Evolutionary conservation across 2,329 filamentous ascomycete genomes (phyloP).

Genomic region (Fusarium sp.): DNA sequence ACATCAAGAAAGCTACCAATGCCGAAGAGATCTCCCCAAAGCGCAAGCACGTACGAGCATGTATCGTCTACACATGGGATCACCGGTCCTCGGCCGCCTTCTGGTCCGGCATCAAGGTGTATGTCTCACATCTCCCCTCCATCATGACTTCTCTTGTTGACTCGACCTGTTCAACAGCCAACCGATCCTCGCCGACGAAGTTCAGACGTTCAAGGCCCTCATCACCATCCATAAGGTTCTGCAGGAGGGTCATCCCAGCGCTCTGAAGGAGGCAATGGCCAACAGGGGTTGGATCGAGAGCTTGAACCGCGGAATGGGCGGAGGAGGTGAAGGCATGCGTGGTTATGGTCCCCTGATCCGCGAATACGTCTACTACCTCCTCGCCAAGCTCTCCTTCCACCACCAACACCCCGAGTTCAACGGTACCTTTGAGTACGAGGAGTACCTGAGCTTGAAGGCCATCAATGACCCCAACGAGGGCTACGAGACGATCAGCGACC

Average conservation of each 20-base stretch:
- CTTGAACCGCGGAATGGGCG: slow-evolving; percentile 83
- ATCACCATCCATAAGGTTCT: slow-evolving; percentile 98
- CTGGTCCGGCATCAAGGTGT: slow-evolving; percentile 99
- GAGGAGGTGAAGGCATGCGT: slow-evolving; percentile 86
- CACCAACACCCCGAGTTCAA: slow-evolving; percentile 98
- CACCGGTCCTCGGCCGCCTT: slow-evolving; percentile 96
- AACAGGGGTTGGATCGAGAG: slow-evolving; percentile 94
- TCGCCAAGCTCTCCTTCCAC: slow-evolving; percentile 96
- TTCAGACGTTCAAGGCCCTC: slow-evolving; percentile 98
- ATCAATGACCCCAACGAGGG: slow-evolving; percentile 99
- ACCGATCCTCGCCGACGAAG: slow-evolving; percentile 97
- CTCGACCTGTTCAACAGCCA: slow-evolving; percentile 68
- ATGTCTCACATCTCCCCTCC: slow-evolving; percentile 55
- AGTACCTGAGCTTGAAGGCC: slow-evolving; percentile 97
- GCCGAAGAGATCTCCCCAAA: slow-evolving; percentile 76
- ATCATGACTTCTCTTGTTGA: slow-evolving; percentile 18
- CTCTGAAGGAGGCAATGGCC: slow-evolving; percentile 87
- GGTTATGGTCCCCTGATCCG: slow-evolving; percentile 93
- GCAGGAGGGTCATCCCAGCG: slow-evolving; percentile 93
- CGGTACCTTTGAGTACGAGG: slow-evolving; percentile 98
- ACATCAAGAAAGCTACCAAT: slow-evolving; percentile 78
- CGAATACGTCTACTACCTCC: slow-evolving; percentile 96
- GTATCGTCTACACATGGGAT: slow-evolving; percentile 99
- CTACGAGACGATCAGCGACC: slow-evolving; percentile 94
- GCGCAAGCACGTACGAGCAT: slow-evolving; percentile 95